Evolutionary conservation across 2,329 filamentous ascomycete genomes (phyloP), one percentile per base, ranked within the genome.

Genomic region (Colletotrichum australisinense): DNA sequence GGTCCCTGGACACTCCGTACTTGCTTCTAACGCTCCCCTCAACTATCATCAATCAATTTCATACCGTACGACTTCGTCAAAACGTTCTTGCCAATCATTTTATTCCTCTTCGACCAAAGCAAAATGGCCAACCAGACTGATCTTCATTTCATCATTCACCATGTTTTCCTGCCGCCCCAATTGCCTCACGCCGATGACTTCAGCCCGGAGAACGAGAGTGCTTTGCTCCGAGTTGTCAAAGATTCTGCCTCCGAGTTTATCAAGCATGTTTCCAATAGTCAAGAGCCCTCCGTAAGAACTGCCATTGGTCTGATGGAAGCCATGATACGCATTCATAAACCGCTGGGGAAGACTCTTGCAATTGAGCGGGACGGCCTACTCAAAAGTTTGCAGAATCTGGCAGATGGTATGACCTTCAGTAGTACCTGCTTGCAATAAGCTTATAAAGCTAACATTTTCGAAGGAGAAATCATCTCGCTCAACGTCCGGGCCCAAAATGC

Each of bases 401-500:
- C 38, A 0, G 38, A 46, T 46, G 38, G 38, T 46, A 46, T 46
- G 38, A 16, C 14, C 38, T 19, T 46, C 8, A 0, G 38, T 19
- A 19, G 3, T n/a, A 46, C 5, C 16, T 46, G 16, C 4, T 38
- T 38, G 35, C 35, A 16, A 16, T 46, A 46, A 19, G 38, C 38
- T 3, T 1, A 19, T 1, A 46, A 8, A 46, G 38, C 38, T 46
- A 35, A 24, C 11, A 38, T 6, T 7, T 5, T 19, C 38, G 38
- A 46, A 79, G 78, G 69, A 30, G 67, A 67, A 26, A n/a, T 49
- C 19, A 66, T 81, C 16, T 77, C 78, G 0, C 65, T 83, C 8
- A 75, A 81, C 32, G 62, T 84, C 22, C 32, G 60, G 4, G 75
- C 72, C 0, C 83, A 85, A 67, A 85, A 85, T 66, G 81, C 81